Percentiles rank a stretch among this genome's conserved stretches.
phyloP scores from a whole-genome alignment of 2,329 filamentous ascomycete genomes.

The Pyricularia pennisetigena region DNA sequence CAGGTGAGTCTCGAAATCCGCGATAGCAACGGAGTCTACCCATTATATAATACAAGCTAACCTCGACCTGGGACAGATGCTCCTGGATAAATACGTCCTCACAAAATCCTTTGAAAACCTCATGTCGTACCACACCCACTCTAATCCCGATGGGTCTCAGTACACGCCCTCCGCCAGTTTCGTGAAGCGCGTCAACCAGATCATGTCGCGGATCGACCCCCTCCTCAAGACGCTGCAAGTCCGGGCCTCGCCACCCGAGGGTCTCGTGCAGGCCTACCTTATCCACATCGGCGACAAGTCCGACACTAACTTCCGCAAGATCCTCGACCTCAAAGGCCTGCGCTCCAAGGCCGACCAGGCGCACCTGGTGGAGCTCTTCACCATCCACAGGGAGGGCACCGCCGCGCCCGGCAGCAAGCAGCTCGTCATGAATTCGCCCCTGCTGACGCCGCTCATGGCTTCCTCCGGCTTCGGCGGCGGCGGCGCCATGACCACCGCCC shows the following conservation, averaged over 20 bases:
- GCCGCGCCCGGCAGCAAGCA: constrained; percentile 40
- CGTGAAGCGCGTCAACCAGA: constrained; percentile 74
- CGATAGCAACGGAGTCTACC: background rate
- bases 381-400: constrained; percentile 66
- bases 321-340: constrained; percentile 91
- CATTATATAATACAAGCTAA: background rate
- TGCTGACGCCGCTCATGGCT: constrained; percentile 58
- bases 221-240: constrained; percentile 96
- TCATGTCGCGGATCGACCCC: constrained; percentile 80
- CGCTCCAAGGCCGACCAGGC: constrained; percentile 66
- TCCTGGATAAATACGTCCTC: constrained; percentile 86
- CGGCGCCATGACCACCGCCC: background rate
- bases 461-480: constrained; percentile 25
- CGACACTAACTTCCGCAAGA: constrained; percentile 91
- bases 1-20: constrained; percentile 43
- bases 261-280: constrained; percentile 90
- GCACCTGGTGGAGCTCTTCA: constrained; percentile 78
- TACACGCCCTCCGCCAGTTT: constrained; percentile 48
- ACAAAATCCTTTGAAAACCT: constrained; percentile 70
- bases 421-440: constrained; percentile 58
- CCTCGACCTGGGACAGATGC: constrained; percentile 52
- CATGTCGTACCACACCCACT: constrained; percentile 49
- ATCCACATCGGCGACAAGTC: constrained; percentile 93
- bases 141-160: constrained; percentile 15
- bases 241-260: constrained; percentile 80